phyloP scores from a whole-genome alignment of 116 monocot genomes.

The Papilionanthe hybrid region DNA sequence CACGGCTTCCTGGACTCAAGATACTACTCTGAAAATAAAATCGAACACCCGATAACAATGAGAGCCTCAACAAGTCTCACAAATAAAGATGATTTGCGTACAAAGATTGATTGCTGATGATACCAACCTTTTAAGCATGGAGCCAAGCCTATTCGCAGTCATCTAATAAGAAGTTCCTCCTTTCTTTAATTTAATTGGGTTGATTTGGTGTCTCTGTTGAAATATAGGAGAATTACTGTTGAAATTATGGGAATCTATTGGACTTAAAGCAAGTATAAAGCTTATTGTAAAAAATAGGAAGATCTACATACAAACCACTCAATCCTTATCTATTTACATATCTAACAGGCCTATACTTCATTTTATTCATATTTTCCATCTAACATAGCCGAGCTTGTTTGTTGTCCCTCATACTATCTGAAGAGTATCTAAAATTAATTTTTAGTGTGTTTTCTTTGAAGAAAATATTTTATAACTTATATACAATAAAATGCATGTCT shows the following conservation, averaged over 20 bases:
- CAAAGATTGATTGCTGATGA: constrained; percentile 34
- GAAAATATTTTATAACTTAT: not conserved
- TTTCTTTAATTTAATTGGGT: no score
- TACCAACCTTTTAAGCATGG: constrained; percentile 14
- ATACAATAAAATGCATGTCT: constrained; percentile 52
- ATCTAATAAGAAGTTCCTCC: no score
- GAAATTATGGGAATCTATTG: no score
- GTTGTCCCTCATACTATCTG: not conserved
- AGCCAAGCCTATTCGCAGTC: no score
- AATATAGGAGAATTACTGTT: no score
- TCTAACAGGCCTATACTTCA: no score
- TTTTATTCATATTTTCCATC: no score
- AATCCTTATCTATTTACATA: no score
- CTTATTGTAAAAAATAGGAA: no score
- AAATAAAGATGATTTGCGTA: constrained; percentile 1
- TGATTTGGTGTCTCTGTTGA: no score
- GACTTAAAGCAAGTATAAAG: no score
- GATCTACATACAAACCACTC: no score
- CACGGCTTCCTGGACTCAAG: constrained; percentile 22
- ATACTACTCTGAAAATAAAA: constrained; percentile 29
- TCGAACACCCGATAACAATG: not conserved
- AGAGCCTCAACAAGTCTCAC: not conserved
- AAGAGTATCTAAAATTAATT: not conserved
- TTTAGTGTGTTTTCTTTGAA: not conserved
- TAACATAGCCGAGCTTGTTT: not conserved